phyloP scores from a whole-genome alignment of 345 rosid genomes.

The Populus pruinosa region DNA sequence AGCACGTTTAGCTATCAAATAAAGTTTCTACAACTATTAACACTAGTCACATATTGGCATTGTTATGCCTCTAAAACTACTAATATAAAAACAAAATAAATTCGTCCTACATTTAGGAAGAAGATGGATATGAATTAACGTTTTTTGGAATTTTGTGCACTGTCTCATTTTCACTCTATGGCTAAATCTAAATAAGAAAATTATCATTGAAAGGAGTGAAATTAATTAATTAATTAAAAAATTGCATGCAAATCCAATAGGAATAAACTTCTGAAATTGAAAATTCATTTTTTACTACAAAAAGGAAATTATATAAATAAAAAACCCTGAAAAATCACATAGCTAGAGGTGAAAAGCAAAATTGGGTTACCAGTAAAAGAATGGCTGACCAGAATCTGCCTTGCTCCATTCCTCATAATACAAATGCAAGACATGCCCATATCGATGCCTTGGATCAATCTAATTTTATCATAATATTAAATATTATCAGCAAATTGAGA shows the following conservation, averaged over 20 bases:
- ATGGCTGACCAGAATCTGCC: conserved; percentile 79
- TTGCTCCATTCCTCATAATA: conserved; percentile 80
- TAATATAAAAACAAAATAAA: neutral
- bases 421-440: conserved; percentile 73
- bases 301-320: no score
- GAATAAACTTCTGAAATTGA: no score
- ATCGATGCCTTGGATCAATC: conserved; percentile 96
- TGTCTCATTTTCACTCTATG: no score
- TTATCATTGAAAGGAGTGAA: no score
- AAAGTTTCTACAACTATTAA: no score
- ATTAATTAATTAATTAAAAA: no score
- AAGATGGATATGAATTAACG: no score
- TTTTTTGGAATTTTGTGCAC: no score
- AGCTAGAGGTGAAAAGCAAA: neutral
- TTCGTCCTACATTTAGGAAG: neutral
- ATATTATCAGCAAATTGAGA: neutral
- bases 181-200: no score
- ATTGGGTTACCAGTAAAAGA: conserved; percentile 69
- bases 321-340: no score
- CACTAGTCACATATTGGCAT: neutral
- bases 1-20: neutral
- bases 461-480: conserved; percentile 10
- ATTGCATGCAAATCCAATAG: no score
- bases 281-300: no score
- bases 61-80: neutral